Conservation (phyloP, 2,329 filamentous ascomycete genomes). For the Ascochyta koolunga region DNA sequence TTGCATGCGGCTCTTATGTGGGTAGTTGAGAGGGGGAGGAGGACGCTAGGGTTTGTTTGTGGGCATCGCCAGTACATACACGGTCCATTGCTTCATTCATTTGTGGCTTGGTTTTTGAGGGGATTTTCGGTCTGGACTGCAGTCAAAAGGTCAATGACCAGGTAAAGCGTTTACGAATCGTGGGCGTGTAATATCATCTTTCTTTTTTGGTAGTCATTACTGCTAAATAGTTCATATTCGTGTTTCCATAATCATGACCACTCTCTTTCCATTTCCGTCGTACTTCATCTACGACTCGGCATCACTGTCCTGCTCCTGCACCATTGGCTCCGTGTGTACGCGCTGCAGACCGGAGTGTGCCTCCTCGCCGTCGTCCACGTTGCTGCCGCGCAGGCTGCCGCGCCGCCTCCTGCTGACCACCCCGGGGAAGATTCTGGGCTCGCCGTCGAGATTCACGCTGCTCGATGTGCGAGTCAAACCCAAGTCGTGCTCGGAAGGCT, state of each 20-base stretch:
- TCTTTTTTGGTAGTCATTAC: background rate
- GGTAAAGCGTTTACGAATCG: background rate
- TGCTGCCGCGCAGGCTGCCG: constrained; percentile 13
- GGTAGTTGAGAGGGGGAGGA: too few species aligned
- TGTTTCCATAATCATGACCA: background rate
- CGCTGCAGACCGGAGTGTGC: constrained; percentile 19
- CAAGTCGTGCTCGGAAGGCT: constrained; percentile 24
- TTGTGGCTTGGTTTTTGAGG: too few species aligned
- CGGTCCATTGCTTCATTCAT: too few species aligned
- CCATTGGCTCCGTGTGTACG: constrained; percentile 17
- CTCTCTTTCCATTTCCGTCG: too few species aligned
- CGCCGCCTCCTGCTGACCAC: constrained; percentile 60
- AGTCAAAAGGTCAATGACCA: background rate
- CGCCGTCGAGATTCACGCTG: constrained; percentile 52
- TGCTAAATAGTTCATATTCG: constrained; percentile 2
- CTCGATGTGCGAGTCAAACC: constrained; percentile 33
- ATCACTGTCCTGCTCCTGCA: constrained; percentile 24
- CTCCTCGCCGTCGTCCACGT: constrained; percentile 9
- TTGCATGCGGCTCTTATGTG: too few species aligned
- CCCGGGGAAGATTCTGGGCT: constrained; percentile 75
- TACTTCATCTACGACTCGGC: background rate
- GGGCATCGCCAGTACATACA: too few species aligned
- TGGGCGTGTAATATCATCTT: background rate
- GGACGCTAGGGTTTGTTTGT: too few species aligned
- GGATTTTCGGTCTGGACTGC: background rate